phyloP scores from a whole-genome alignment of 2,329 filamentous ascomycete species.

The Calonectria hawksworthii region DNA sequence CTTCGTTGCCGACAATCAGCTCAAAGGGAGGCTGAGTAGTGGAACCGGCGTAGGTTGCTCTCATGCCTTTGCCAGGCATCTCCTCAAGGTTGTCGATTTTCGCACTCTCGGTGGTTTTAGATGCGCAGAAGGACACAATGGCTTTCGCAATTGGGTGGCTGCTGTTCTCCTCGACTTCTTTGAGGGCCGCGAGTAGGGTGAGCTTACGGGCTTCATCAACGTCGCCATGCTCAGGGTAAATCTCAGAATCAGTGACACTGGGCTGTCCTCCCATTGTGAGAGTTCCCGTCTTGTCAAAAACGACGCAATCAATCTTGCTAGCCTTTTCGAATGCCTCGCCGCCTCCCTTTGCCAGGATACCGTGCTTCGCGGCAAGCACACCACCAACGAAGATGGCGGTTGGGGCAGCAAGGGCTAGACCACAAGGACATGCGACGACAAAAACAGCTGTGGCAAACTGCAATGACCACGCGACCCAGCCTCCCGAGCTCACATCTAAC shows the following conservation, averaged over 20 bases:
- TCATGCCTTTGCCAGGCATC: slow-evolving; percentile 79
- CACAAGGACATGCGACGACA: slow-evolving; percentile 88
- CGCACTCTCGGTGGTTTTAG: slow-evolving; percentile 46
- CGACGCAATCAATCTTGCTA: slow-evolving; percentile 81
- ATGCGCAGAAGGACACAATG: slow-evolving; percentile 72
- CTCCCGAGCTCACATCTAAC: slow-evolving; percentile 67
- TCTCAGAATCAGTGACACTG: slow-evolving; percentile 70
- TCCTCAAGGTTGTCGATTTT: slow-evolving; percentile 69
- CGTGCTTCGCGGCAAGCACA: slow-evolving; percentile 82
- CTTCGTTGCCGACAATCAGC: slow-evolving; percentile 80
- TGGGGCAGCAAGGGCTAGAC: slow-evolving; percentile 85
- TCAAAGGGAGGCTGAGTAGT: slow-evolving; percentile 50
- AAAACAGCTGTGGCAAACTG: slow-evolving; percentile 90
- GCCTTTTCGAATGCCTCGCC: slow-evolving; percentile 90
- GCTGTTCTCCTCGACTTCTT: slow-evolving; percentile 77
- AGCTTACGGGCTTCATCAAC: slow-evolving; percentile 39
- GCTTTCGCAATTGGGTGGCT: slow-evolving; percentile 82
- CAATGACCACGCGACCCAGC: slow-evolving; percentile 80
- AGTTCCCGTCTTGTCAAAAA: slow-evolving; percentile 92
- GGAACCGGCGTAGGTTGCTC: slow-evolving; percentile 62
- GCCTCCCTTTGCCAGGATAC: slow-evolving; percentile 86
- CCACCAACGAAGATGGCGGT: slow-evolving; percentile 89
- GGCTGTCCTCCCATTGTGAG: slow-evolving; percentile 82
- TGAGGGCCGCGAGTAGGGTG: slow-evolving; percentile 63
- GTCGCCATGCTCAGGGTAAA: slow-evolving; percentile 52